Evolutionary conservation across 2,329 filamentous ascomycete species (phyloP), one percentile per base, ranked within the genome.

Genomic region (Cytospora schulzeri): DNA sequence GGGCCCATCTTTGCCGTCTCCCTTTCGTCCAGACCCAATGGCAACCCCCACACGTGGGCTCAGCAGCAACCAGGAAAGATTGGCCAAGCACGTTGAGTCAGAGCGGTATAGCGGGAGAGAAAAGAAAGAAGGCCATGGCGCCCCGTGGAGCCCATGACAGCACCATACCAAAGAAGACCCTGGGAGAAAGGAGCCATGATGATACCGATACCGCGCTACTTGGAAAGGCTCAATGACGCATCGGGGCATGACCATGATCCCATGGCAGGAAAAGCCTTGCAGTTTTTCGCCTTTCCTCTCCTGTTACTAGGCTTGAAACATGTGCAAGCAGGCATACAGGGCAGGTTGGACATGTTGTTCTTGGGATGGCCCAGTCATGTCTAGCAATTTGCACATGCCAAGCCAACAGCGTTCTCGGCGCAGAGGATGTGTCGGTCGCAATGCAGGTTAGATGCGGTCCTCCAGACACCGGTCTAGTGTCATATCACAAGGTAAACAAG

Each of bases 1-100:
- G 60, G n/a, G 60, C 55, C 50, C 52, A 58, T 52, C 26, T 54
- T 28, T 53, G 35, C 38, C 29, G 31, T 17, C 26, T 60, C 55
- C 64, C 52, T 22, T 57, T 60, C 45, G 24, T 58, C 63, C 63
- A 63, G 17, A 35, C 29, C 64, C 64, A 66, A 66, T 66, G 33
- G 35, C 57, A 38, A n/a, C 54, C 52, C 57, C 57, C 64, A 66
- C 64, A 60, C 60, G 59, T 56, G 59, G 59, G 29, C 52, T 62
- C 28, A 48, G n/a, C 45, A 53, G 51, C 59, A 14, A 61, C 50
- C 54, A 52, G 22, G 51, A 50, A 60, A 63, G 48, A 60, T 56
- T 59, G 60, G 60, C 60, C 22, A 35, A 55, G 51, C 24, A 35
- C 12, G 33, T 12, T 12, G 33, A 35, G 33, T 35, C 33, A 35